These are phyloP conservation scores for Elaeagnus macrophylla DNA, from an alignment of 306 rosid species.

Conservation along the genomic window DNA sequence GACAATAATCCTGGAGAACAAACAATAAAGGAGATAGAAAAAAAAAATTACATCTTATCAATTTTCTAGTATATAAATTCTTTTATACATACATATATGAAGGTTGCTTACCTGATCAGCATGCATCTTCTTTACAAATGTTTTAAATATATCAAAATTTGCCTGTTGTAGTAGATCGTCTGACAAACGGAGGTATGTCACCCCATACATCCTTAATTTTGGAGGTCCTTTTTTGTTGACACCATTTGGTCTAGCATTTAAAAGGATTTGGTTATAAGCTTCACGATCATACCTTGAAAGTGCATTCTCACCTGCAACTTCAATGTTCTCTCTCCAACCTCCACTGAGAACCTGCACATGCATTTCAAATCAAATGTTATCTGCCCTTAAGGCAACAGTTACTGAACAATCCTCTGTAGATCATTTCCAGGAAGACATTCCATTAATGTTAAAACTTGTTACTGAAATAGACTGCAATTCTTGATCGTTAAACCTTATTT, in stretches of 20 bases:
- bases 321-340: slow-evolving; percentile 62
- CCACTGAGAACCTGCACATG: slow-evolving; percentile 53
- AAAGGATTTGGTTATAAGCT: slow-evolving; percentile 68
- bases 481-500: no score
- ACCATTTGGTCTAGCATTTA: slow-evolving; percentile 85
- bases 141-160: slow-evolving; percentile 53
- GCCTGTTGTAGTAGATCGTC: slow-evolving; percentile 39
- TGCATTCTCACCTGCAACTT: slow-evolving; percentile 94
- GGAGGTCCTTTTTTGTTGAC: slow-evolving; percentile 43
- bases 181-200: slow-evolving; percentile 71
- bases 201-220: slow-evolving; percentile 51
- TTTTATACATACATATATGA: slow-evolving; percentile 11
- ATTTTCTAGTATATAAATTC: neutral
- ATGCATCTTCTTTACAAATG: slow-evolving; percentile 72
- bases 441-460: no score
- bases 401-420: no score
- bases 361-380: no score
- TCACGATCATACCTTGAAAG: slow-evolving; percentile 52
- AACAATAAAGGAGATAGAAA: slow-evolving; percentile 3
- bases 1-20: slow-evolving; percentile 47
- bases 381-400: no score
- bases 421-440: no score
- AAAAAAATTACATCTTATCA: slow-evolving; percentile 5
- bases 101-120: slow-evolving; percentile 66
- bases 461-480: no score